Conservation (phyloP, 2,329 filamentous ascomycete genomes). For the Monilinia aucupariae region DNA sequence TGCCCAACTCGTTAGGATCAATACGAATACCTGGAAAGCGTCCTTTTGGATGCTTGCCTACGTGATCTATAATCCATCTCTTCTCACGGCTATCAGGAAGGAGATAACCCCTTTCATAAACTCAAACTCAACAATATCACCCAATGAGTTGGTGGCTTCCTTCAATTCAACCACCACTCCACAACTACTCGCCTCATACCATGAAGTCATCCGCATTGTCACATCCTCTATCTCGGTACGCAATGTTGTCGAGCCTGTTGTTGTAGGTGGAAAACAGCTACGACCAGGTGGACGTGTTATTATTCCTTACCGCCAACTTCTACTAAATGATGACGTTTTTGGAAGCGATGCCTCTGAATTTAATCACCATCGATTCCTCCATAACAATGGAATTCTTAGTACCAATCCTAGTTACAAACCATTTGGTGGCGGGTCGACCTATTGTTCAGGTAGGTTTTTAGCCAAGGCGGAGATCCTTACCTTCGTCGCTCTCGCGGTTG, state of each 20-base stretch:
- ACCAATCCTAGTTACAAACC: conserved; percentile 6
- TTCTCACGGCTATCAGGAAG: too few species aligned
- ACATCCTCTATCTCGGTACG: background rate
- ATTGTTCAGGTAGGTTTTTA: conserved; percentile 13
- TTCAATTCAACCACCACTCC: background rate
- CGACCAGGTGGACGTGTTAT: background rate
- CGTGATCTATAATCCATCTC: background rate
- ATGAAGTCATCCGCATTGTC: background rate
- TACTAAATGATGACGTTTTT: conserved; percentile 5
- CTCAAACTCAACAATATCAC: background rate
- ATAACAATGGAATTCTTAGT: background rate
- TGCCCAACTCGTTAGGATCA: background rate
- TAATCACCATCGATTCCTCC: conserved; percentile 2
- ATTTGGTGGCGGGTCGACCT: conserved; percentile 7
- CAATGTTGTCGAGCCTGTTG: background rate
- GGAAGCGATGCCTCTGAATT: background rate
- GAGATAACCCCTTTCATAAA: background rate
- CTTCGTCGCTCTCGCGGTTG: background rate
- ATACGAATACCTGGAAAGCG: background rate
- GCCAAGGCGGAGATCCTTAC: conserved; percentile 5
- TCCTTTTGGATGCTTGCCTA: background rate
- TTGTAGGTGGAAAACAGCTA: background rate
- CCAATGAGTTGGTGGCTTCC: background rate
- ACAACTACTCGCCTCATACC: background rate
- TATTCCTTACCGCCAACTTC: conserved; percentile 10